These are phyloP conservation scores for Saitozyma podzolica DNA, from an alignment of 768 basidiomycete genomes.

Conservation along the genomic window DNA sequence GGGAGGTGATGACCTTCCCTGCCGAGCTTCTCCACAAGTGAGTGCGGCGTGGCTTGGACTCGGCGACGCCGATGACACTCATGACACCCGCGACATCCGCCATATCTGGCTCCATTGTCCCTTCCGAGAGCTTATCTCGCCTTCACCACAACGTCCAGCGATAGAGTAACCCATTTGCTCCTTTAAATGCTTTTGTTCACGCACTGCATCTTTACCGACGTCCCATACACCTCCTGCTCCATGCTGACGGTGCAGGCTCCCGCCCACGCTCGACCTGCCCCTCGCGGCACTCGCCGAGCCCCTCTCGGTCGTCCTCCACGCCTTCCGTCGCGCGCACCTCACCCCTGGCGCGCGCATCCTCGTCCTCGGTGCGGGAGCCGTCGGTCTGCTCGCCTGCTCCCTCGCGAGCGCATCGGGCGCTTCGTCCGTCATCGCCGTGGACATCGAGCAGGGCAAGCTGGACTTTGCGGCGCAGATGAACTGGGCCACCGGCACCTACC, in stretches of 20 bases:
- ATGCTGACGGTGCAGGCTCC: constrained; percentile 54
- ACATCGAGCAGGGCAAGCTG: constrained; percentile 80
- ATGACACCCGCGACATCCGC: constrained; percentile 1
- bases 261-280: constrained; percentile 72
- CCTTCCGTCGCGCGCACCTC: constrained; percentile 56
- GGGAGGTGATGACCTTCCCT: constrained; percentile 84
- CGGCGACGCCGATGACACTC: too few relatives aligned
- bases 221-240: background rate
- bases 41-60: constrained; percentile 50
- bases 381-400: constrained; percentile 84
- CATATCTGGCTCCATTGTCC: constrained; percentile 6
- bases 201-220: background rate
- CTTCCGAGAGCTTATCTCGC: background rate
- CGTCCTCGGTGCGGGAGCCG: constrained; percentile 88
- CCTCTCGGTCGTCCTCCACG: constrained; percentile 80
- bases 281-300: constrained; percentile 89
- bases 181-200: too few relatives aligned
- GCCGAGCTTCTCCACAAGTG: constrained; percentile 82
- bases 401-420: constrained; percentile 71
- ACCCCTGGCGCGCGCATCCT: constrained; percentile 68
- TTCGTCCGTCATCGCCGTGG: constrained; percentile 70
- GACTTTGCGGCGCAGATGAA: constrained; percentile 73
- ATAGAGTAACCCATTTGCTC: too few relatives aligned
- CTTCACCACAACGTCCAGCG: too few relatives aligned
- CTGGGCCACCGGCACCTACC: constrained; percentile 73